These are phyloP conservation scores for Neltuma alba DNA, from an alignment of 306 rosid genomes.

Conservation along the genomic window DNA sequence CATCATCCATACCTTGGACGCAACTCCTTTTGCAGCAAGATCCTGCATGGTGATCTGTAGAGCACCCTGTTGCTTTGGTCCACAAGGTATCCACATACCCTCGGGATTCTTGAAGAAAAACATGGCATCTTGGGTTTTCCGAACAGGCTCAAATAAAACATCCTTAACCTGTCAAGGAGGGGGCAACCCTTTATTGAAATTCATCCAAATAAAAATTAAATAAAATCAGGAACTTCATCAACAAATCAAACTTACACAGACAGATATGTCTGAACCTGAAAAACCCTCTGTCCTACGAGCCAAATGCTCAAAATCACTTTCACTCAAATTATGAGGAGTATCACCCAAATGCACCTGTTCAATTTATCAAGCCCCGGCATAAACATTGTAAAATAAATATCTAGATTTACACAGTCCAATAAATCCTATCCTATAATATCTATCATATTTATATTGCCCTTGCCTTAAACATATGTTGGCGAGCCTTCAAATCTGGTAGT, in stretches of 20 bases:
- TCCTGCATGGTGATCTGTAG: constrained; percentile 86
- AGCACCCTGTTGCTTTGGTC: constrained; percentile 82
- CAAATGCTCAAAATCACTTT: constrained; percentile 85
- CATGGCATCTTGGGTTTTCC: constrained; percentile 99
- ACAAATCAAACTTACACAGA: constrained; percentile 79
- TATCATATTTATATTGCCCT: constrained; percentile 35
- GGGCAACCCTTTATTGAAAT: constrained; percentile 19
- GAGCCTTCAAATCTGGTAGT: constrained; percentile 92
- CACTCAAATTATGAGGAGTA: constrained; percentile 89
- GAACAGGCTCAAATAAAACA: constrained; percentile 98
- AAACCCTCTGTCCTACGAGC: constrained; percentile 86
- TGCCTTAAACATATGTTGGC: constrained; percentile 97
- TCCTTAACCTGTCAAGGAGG: constrained; percentile 78
- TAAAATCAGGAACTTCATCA: constrained; percentile 18
- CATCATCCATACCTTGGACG: constrained; percentile 70
- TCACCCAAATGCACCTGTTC: constrained; percentile 97
- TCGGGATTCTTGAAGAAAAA: constrained; percentile 65
- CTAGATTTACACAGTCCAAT: constrained; percentile 23
- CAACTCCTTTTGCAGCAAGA: constrained; percentile 79
- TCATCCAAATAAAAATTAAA: constrained; percentile 2
- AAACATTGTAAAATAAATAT: constrained; percentile 15
- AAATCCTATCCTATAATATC: constrained; percentile 14
- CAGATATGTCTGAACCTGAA: constrained; percentile 96
- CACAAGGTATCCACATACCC: constrained; percentile 89
- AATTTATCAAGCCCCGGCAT: constrained; percentile 35